Base-by-base conservation (phyloP, 148 eudicot species). In the Rhododendron griersonianum region DNA sequence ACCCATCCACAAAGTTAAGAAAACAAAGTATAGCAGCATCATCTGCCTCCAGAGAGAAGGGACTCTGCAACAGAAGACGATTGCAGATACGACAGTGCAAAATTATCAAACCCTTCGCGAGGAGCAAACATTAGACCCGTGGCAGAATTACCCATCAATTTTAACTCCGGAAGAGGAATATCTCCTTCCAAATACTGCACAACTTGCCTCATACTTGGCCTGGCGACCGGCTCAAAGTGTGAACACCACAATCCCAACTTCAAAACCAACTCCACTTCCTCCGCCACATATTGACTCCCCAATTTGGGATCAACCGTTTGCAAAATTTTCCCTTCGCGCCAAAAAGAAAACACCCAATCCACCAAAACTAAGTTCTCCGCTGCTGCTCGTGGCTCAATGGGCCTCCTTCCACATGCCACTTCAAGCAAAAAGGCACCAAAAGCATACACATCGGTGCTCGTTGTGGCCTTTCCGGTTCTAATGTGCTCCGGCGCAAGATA, bases 161-260 rank as follows among this genome's bases (percentile, higher is more conserved):
- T 19, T 61, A 85, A 11, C 44, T 61, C 83, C 11, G 87, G 77
- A 1, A 85, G 77, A 61, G 55, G 61, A 78, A 78, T 9, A 21
- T 59, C 76, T 30, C 90, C 89, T 21, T 87, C 86, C 71, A 92
- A 78, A 61, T 67, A 88, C 67, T 76, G 87, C 16, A 90, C 87
- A 61, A 89, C 86, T 82, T 91, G 89, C 39, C 90, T 80, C 93
- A 90, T 90, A 21, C 23, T 89, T 5, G 94, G 94, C 88, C 92
- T 85, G 7, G 21, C 73, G 16, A 35, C 71, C 11, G 94, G 85
- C 61, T 86, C 85, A 0, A 71, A 74, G 51, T 88, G 85, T 0
- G 86, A 78, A 69, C 94, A 92, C 4, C 91, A 37, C 87, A 92
- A 79, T 23, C 91, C 94, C 11, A 91, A 69, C 81, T 90, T 92